phyloP scores from a whole-genome alignment of 371 early-diverging fungal species.

The Apophysomyces variabilis region DNA sequence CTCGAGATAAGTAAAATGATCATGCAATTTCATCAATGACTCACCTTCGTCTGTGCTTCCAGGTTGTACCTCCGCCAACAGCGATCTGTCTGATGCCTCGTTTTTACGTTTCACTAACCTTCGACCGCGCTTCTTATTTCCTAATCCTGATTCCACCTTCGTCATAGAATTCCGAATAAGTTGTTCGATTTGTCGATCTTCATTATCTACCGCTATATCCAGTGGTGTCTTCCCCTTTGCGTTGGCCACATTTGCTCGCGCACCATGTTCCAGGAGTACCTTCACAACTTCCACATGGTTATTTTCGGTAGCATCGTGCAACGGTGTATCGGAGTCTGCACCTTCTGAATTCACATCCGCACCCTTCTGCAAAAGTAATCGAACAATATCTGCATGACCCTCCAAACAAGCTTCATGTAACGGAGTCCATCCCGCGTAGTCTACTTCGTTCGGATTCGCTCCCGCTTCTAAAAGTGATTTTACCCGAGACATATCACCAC shows the following conservation, averaged over 20 bases:
- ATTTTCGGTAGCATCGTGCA: conserved; percentile 83
- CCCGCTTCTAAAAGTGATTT: conserved; percentile 69
- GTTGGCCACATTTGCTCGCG: conserved; percentile 55
- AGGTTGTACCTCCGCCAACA: background rate
- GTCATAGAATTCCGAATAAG: conserved; percentile 15
- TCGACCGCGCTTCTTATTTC: background rate
- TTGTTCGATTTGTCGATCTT: conserved; percentile 44
- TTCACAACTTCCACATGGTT: conserved; percentile 68
- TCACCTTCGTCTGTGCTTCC: conserved; percentile 2
- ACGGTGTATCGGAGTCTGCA: conserved; percentile 74
- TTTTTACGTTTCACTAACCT: conserved; percentile 2
- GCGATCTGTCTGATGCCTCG: background rate
- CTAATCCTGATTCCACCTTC: conserved; percentile 6
- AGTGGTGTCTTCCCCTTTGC: conserved; percentile 57
- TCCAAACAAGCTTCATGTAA: conserved; percentile 81
- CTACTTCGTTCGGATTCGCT: conserved; percentile 71
- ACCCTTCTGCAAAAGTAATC: conserved; percentile 67
- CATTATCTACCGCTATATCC: conserved; percentile 58
- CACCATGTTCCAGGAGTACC: conserved; percentile 62
- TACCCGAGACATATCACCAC: conserved; percentile 60
- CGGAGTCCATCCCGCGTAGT: conserved; percentile 80
- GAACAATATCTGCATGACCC: conserved; percentile 68
- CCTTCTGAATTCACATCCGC: conserved; percentile 76
- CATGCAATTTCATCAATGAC: background rate
- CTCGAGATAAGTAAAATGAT: background rate